Evolutionary conservation across 441 rosid species (phyloP), one percentile per base, ranked within the genome.

Genomic region (Populus trichocarpa): DNA sequence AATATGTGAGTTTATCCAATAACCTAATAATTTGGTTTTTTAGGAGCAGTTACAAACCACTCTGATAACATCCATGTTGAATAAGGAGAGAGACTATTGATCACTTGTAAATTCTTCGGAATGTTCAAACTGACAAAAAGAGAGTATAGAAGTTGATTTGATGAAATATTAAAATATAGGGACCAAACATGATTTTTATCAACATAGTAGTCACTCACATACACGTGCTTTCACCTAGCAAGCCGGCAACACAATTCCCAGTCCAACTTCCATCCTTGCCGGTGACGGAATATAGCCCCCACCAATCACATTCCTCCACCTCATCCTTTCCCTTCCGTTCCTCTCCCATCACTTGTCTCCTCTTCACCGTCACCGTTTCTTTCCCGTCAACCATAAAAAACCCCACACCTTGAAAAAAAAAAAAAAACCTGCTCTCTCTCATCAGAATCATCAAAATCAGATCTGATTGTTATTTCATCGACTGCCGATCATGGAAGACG

Each of bases 401-500:
- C 22, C 6, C 73, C 59, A 73, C 77, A 57, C 26, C 30, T 25
- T 36, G 40, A 36, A 9, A 26, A 35, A 69, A 0, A 36, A 28
- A 28, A 28, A 28, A 28, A 28, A 28, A 12, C 6, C 30, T 18
- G 6, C 6, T 7, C 14, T 33, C 16, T 7, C 12, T 64, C 10
- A 3, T 32, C 22, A 13, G 22, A 63, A 32, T 71, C 28, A 53
- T 53, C 61, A 16, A 1, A 53, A 1, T 71, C 76, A 73, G 81
- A 78, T 78, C 81, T 78, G 22, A 70, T 40, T 32, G 80, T 70
- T 63, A 26, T 67, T 68, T 11, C 26, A 32, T 11, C 20, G 25
- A 35, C 8, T 5, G 6, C 6, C 59, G 6, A 1, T 2, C 57
- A 92, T 91, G 97, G 97, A 93, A 7, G 94, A 89, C 74, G 92